Evolutionary conservation across 495 filamentous ascomycete genomes (phyloP).

Genomic region (Penicillium subrubescens): DNA sequence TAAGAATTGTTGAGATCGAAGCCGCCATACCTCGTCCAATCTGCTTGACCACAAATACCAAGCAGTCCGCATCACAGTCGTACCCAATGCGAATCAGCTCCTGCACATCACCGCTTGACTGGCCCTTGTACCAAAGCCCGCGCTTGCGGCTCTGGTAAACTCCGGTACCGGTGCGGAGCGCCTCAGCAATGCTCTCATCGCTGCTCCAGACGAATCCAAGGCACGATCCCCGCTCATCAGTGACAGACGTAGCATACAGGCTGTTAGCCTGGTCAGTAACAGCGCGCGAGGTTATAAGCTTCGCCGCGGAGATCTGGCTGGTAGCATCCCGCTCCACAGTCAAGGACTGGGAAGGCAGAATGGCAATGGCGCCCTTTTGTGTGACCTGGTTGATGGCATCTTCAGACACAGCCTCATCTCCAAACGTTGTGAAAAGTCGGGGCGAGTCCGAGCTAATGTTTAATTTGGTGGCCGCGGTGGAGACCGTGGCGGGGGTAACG

Average conservation of each 20-base stretch:
- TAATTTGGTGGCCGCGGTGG: conserved; percentile 47
- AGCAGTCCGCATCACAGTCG: conserved; percentile 91
- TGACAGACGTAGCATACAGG: conserved; percentile 83
- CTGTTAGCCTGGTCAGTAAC: conserved; percentile 83
- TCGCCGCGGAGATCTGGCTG: conserved; percentile 64
- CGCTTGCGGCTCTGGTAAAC: conserved; percentile 96
- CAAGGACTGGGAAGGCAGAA: conserved; percentile 70
- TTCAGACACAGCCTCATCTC: conserved; percentile 39
- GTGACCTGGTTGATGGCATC: conserved; percentile 54
- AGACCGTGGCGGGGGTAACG: conserved; percentile 51
- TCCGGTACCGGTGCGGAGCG: conserved; percentile 81
- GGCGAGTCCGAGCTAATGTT: conserved; percentile 42
- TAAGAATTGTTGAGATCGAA: background rate
- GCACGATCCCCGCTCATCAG: conserved; percentile 81
- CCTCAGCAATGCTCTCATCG: conserved; percentile 83
- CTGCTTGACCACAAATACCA: conserved; percentile 87
- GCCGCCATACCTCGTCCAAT: conserved; percentile 64
- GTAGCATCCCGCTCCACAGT: conserved; percentile 63
- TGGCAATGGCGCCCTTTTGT: conserved; percentile 67
- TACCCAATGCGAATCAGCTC: conserved; percentile 80
- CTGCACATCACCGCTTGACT: conserved; percentile 89
- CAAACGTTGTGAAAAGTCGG: conserved; percentile 38
- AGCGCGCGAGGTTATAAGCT: conserved; percentile 67
- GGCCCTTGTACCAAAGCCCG: conserved; percentile 95
- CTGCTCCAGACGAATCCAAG: conserved; percentile 94